Base-by-base conservation (phyloP, 2,329 filamentous ascomycete species). In the Monilinia aucupariae region DNA sequence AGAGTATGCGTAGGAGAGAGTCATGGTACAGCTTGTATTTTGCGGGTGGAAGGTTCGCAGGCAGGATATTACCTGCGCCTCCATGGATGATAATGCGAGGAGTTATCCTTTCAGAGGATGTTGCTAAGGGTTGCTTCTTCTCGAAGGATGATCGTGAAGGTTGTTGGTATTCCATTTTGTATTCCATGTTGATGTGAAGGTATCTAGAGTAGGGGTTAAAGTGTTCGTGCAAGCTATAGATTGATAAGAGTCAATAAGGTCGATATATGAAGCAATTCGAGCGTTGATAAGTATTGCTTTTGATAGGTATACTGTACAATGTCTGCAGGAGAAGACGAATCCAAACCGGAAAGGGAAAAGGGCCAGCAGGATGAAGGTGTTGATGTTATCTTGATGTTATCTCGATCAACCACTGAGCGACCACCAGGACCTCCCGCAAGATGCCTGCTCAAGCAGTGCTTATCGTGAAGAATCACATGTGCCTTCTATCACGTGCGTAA, bases 51-150 rank as follows among this genome's bases (percentile, higher is more conserved):
- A 89, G 80, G 63, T 80, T 84, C 9, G 78, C 74, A 4, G 82
- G 86, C 32, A 79, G 80, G 68, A 91, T 86, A 71, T 88, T 87
- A 54, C 88, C 88, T 2, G 89, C 88, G 41, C 88, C 88, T 71
- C 88, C 89, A 70, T 69, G 68, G 27, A 70, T 17, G 82, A 85
- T 37, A 78, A 70, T 63, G 25, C 67, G 65, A 1, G 68, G 68
- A 2, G 65, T 66, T 47, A 70, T 66, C 9, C 25, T 37, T 5
- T 55, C 12, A 10, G 55, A 62, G 30, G 41, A 64, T 5, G 32
- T 43, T 22, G 27, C 1, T n/a, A 50, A 56, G 25, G 59, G 61
- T 20, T 39, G 54, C 58, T 64, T 66, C 9, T 30, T 30, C 7
- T 55, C 22, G 8, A 51, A 61, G 20, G 49, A 65, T 9, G 47